These are phyloP conservation scores for Talaromyces sp. DNA, from an alignment of 2,329 filamentous ascomycete genomes.

Conservation along the genomic window DNA sequence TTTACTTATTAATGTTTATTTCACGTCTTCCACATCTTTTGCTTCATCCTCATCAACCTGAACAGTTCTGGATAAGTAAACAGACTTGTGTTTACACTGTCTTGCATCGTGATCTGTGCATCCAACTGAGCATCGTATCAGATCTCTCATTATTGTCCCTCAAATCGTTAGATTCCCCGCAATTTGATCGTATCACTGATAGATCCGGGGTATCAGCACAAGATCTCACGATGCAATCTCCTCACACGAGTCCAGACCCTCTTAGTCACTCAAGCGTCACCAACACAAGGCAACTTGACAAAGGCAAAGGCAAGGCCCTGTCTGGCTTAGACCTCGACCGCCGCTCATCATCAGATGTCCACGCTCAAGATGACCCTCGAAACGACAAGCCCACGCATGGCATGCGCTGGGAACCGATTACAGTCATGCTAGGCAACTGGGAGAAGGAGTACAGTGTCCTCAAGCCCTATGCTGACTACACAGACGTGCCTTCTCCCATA, in stretches of 20 bases:
- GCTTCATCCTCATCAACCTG: background rate
- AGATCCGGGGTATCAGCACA: background rate
- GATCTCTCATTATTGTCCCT: background rate
- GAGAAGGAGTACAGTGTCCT: background rate
- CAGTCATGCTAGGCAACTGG: constrained; percentile 7
- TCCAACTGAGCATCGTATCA: background rate
- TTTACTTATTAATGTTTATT: background rate
- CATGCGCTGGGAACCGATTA: constrained; percentile 13
- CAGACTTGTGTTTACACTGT: background rate
- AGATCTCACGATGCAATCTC: background rate
- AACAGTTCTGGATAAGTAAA: background rate
- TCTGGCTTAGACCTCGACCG: constrained; percentile 9
- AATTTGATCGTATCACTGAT: background rate
- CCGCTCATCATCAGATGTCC: background rate
- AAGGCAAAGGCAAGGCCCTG: background rate
- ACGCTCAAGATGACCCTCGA: background rate
- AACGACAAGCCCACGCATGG: background rate
- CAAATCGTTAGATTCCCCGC: background rate
- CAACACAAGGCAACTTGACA: background rate
- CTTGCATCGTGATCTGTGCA: background rate
- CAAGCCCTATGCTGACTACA: constrained; percentile 14
- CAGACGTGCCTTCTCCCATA: constrained; percentile 10
- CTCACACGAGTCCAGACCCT: background rate
- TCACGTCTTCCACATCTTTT: background rate
- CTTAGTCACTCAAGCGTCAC: background rate